phyloP scores from a whole-genome alignment of 129 eudicot species.

The Helianthus tuberosus region DNA sequence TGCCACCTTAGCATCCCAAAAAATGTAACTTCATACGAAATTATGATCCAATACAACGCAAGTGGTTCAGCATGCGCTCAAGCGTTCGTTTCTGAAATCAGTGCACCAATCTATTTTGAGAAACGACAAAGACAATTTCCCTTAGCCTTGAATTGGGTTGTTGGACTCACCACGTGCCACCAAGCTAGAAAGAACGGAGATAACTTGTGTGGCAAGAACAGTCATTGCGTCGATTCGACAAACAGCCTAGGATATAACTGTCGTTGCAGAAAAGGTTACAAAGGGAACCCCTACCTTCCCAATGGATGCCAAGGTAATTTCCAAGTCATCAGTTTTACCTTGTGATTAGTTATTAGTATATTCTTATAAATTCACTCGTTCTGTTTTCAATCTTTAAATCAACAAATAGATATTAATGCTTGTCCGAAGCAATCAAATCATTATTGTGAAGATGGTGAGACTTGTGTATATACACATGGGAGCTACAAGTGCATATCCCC shows the following conservation, averaged over 20 bases:
- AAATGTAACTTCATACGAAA: not conserved
- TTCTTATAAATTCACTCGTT: not conserved
- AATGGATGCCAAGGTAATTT: constrained; percentile 41
- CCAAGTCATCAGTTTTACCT: not conserved
- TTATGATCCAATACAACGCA: not conserved
- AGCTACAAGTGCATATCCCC: constrained; percentile 32
- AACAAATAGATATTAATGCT: constrained; percentile 14
- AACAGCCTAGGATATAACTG: constrained; percentile 31
- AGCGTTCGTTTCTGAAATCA: constrained; percentile 19
- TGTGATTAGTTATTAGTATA: not conserved
- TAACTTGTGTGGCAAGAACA: constrained; percentile 24
- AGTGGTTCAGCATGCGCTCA: not conserved
- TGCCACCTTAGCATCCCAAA: constrained; percentile 17
- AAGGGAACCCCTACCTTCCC: constrained; percentile 39
- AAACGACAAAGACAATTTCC: not conserved
- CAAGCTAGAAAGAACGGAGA: constrained; percentile 11
- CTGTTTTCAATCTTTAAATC: not conserved
- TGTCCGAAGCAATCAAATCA: constrained; percentile 12
- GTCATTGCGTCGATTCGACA: constrained; percentile 29
- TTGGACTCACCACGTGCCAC: constrained; percentile 18
- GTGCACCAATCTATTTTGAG: not conserved
- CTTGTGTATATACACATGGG: constrained; percentile 34
- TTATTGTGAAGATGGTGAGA: constrained; percentile 30
- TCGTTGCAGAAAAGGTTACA: constrained; percentile 28
- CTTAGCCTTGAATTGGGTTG: constrained; percentile 34